phyloP scores from a whole-genome alignment of 2,329 filamentous ascomycete species.

The Alternaria angustiovoidea region DNA sequence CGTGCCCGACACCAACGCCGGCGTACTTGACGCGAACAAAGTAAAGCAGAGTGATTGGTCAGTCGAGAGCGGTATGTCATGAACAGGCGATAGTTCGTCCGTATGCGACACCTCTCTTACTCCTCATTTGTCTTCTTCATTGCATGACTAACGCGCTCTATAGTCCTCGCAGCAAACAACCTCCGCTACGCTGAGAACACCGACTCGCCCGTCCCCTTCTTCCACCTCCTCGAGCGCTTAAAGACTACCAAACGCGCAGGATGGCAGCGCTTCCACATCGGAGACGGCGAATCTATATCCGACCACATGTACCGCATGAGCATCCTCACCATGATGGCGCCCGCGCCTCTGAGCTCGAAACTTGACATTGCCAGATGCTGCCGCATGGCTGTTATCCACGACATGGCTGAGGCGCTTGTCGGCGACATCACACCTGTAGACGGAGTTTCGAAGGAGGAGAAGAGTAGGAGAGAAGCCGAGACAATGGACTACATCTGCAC shows the following conservation, averaged over 20 bases:
- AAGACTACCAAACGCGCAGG: constrained; percentile 98
- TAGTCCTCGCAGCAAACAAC: constrained; percentile 71
- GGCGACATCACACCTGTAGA: constrained; percentile 97
- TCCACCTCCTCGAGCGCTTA: constrained; percentile 90
- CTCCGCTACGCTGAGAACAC: constrained; percentile 66
- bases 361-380: constrained; percentile 86
- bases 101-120: constrained; percentile 44
- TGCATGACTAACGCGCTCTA: constrained; percentile 4
- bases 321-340: constrained; percentile 91
- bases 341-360: constrained; percentile 72
- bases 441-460: constrained; percentile 83
- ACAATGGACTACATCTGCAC: constrained; percentile 92
- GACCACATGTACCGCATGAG: constrained; percentile 99
- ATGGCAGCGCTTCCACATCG: constrained; percentile 88
- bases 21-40: constrained; percentile 43
- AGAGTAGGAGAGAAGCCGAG: constrained; percentile 82
- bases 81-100: constrained; percentile 31
- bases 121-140: not conserved
- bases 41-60: constrained; percentile 47
- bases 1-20: constrained; percentile 46
- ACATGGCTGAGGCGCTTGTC: constrained; percentile 95
- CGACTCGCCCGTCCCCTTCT: constrained; percentile 83
- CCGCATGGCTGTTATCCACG: constrained; percentile 94
- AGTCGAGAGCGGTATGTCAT: constrained; percentile 56
- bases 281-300: constrained; percentile 82